Evolutionary conservation across 2,329 filamentous ascomycete genomes (phyloP), one percentile per base, ranked within the genome.

Genomic region (Nothophoma quercina): DNA sequence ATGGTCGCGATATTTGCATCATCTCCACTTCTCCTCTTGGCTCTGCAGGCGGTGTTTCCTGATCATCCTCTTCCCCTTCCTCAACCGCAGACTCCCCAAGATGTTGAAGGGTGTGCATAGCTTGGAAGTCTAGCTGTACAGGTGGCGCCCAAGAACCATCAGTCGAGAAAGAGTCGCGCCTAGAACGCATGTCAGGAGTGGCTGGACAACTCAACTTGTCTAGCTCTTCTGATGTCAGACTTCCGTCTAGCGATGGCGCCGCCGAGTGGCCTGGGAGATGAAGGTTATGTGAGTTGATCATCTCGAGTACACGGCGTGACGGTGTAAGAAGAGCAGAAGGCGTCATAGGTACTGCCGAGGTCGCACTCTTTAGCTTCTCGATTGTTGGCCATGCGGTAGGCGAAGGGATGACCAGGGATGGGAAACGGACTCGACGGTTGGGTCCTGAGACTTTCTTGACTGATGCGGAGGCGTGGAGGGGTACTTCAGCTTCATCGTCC

Each of bases 181-280:
- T 65, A 29, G 63, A 63, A 39, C 67, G 64, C 16, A 56, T 62
- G 55, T 93, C 83, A 12, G 93, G 93, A 0, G 93, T 97, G 9
- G 90, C 86, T 5, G 93, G 92, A 40, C 91, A 91, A 67, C 91
- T 96, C 72, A 92, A 83, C 45, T 83, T 84, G 1, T 91, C 90
- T 73, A 96, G 83, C 71, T 96, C 92, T 69, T 97, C 93, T 2
- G 93, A 96, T 7, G 87, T 89, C 65, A 95, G 78, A 75, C 91
- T 96, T 18, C 92, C 93, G 76, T 96, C 93, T 3, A 96, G 81
- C 4, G 93, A 97, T 3, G 93, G 93, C 4, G 93, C 88, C 5
- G 90, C 88, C 48, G 91, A 93, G 23, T 86, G 83, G 28, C 85
- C 87, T 1, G 91, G 91, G 3, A 93, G 81, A 39, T 85, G 83